Percentiles rank a stretch among this genome's conserved stretches.
phyloP scores from a whole-genome alignment of 257 asterid species.

The Solanum chmielewskii region DNA sequence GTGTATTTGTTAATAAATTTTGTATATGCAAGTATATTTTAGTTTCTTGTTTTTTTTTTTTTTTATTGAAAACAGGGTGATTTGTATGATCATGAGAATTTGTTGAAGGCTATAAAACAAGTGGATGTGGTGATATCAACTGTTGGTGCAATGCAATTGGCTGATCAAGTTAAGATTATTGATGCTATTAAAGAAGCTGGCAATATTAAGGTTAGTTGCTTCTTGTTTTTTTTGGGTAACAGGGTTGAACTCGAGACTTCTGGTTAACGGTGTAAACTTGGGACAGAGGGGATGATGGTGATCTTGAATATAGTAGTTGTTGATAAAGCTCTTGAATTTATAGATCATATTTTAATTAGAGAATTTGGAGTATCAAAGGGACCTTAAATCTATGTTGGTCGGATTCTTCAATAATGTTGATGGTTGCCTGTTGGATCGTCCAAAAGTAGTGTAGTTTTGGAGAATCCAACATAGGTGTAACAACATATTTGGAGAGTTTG shows the following conservation, averaged over 20 bases:
- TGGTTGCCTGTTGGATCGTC: neutral
- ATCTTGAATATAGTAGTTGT: neutral
- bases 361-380: neutral
- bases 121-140: constrained; percentile 69
- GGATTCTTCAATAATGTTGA: neutral
- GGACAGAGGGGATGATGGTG: neutral
- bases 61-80: constrained; percentile 28
- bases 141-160: constrained; percentile 35
- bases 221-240: neutral
- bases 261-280: neutral
- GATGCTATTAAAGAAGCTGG: constrained; percentile 68
- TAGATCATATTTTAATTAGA: neutral
- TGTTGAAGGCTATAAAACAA: constrained; percentile 53
- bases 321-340: neutral
- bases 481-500: neutral
- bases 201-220: constrained; percentile 40
- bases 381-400: neutral
- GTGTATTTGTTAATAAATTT: neutral
- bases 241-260: neutral
- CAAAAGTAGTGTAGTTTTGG: neutral
- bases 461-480: neutral
- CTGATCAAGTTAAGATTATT: constrained; percentile 50
- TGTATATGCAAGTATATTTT: neutral
- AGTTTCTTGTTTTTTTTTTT: neutral
- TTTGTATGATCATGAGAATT: constrained; percentile 41